Evolutionary conservation across 2,329 filamentous ascomycete genomes (phyloP), one percentile per base, ranked within the genome.

Genomic region (Phaeophleospora eucalypticola): DNA sequence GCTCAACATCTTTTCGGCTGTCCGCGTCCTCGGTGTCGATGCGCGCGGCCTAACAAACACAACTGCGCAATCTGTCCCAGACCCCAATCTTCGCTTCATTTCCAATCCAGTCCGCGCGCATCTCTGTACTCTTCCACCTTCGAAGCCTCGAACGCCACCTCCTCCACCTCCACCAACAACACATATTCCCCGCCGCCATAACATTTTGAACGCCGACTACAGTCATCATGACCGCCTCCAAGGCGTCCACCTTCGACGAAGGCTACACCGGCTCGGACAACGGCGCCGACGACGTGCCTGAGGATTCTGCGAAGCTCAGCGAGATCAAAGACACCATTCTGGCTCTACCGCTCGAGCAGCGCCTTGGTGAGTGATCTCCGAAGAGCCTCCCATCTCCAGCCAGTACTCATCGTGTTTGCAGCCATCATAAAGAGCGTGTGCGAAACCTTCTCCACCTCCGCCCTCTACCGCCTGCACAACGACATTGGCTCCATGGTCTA

Each of bases 401-500:
- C 12, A 12, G 12, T 29, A 29, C 24, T 29, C 7, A 29, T 12
- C 24, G 16, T 10, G n/a, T 19, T 17, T 37, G 36, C 36, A 48
- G 33, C n/a, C 24, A 6, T 44, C 19, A 39, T 53, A 19, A 39
- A 29, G 18, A 40, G 45, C 14, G 24, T 58, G 45, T 53, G 43
- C 41, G 29, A 27, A 18, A 48, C 33, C 36, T 49, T 62, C 10
- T 41, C 51, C 9, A 59, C 55, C 35, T 18, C 44, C 36, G 10
- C 36, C 2, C 45, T 52, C n/a, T 46, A 48, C 15, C 42, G 46
- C 15, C 46, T 50, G 4, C 54, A 55, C 45, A 53, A 52, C 41
- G 42, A 54, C 20, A 48, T 54, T 87, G 89, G 3, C 79, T 90
- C 43, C 82, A 48, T 56, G 45, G 51, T 58, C 29, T 97, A 96